Evolutionary conservation across 2,329 filamentous ascomycete genomes (phyloP), one percentile per base, ranked within the genome.

Genomic region (Epichloe gansuensis): DNA sequence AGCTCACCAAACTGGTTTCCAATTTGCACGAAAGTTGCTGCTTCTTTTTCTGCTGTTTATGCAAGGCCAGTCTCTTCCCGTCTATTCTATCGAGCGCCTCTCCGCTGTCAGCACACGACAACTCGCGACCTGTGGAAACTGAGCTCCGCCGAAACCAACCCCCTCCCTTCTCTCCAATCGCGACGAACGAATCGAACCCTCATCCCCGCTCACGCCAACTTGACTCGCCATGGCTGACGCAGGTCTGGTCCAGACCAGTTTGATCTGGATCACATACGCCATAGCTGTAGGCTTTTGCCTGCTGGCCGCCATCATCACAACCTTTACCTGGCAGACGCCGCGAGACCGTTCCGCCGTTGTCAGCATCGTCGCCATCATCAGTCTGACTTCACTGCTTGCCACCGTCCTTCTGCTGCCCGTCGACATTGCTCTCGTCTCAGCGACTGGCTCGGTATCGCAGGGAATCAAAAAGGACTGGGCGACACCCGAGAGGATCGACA

Each of bases 401-500:
- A 98, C 93, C 1, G 84, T 96, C 31, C 80, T 98, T 37, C 80
- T 98, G 23, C 81, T 96, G 31, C 93, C 93, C 25, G 91, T 97
- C 67, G 93, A 98, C 68, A 89, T 97, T 60, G 93, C 93, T 11
- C 80, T 98, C 60, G 86, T 96, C 47, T 96, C 91, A 2, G 89
- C 90, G 6, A 98, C 93, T 0, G 85, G 83, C 13, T 83, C 83
- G 52, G 79, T 84, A 5, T 79, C 82, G 48, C 75, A 85, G 37
- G 93, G 93, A 54, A 78, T 78, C 48, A 94, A 95, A 73, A 96
- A 96, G 69, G 84, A 91, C 60, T 98, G 93, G 93, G 93, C 93
- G 11, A 94, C 88, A 0, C 87, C 88, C 28, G 80, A 86, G 58
- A 82, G 82, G 51, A 82, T 97, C 55, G 78, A 87, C 57, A 78